Percentiles rank a stretch among this genome's conserved stretches.
Conservation (phyloP, 805 yeast species). For the Yarrowia sp. region DNA sequence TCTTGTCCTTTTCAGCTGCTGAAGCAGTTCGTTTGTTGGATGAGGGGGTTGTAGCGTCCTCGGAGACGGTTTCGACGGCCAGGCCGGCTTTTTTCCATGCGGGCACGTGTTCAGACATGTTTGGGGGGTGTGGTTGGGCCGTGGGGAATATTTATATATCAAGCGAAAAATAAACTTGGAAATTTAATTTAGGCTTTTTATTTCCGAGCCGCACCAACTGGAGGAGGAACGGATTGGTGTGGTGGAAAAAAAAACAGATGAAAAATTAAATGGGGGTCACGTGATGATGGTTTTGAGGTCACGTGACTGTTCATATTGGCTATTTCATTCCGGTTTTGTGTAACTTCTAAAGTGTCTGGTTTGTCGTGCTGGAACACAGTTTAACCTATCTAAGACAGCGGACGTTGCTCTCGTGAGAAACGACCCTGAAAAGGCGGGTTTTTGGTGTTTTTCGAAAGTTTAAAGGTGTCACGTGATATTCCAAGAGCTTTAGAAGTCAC, state of each 20-base stretch:
- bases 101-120: constrained; percentile 46
- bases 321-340: too few relatives aligned
- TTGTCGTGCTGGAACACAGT: background rate
- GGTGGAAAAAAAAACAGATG: too few relatives aligned
- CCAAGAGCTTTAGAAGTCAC: background rate
- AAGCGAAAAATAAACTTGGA: constrained; percentile 1
- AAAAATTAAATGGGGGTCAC: background rate
- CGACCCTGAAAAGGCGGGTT: background rate
- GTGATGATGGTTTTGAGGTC: background rate
- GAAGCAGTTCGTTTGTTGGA: constrained; percentile 20
- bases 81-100: constrained; percentile 84
- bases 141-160: background rate
- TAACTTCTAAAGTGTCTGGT: background rate
- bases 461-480: background rate
- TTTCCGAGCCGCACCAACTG: background rate
- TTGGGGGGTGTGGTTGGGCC: background rate
- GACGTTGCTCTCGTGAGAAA: background rate
- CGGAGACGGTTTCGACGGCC: constrained; percentile 46
- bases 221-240: too few relatives aligned
- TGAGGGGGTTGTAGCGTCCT: constrained; percentile 40
- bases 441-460: background rate
- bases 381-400: background rate
- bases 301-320: background rate
- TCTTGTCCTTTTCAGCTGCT: constrained; percentile 40
- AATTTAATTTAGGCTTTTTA: background rate